phyloP scores from a whole-genome alignment of 306 rosid species.

The Lathyrus aphaca region DNA sequence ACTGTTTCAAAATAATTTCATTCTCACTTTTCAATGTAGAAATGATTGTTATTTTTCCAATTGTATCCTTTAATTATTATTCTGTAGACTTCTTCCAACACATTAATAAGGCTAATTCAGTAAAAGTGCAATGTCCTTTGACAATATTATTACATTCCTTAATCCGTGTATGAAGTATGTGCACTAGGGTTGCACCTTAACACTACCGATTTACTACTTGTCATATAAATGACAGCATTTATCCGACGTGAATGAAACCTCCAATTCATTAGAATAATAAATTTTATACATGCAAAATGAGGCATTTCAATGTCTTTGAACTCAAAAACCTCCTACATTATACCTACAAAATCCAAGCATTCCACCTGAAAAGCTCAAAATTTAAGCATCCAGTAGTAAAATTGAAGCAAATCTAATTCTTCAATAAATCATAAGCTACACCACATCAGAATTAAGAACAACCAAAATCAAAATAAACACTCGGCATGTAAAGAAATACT shows the following conservation, averaged over 20 bases:
- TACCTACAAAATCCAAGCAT: slow-evolving; percentile 33
- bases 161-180: background rate
- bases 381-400: slow-evolving; percentile 26
- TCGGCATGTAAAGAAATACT: background rate
- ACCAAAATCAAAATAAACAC: slow-evolving; percentile 22
- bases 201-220: slow-evolving; percentile 1
- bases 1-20: no score
- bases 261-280: background rate
- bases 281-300: background rate
- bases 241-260: background rate
- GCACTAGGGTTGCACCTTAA: slow-evolving; percentile 4
- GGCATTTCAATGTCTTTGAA: slow-evolving; percentile 13
- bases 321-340: slow-evolving; percentile 23
- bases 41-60: no score
- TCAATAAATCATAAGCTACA: background rate
- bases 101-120: no score
- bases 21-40: no score
- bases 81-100: no score
- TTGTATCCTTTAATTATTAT: no score
- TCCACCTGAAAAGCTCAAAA: background rate
- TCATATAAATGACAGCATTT: slow-evolving; percentile 1
- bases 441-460: slow-evolving; percentile 28
- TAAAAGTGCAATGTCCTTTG: no score
- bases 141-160: no score
- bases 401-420: slow-evolving; percentile 18